Evolutionary conservation across 352 stramenopile species (phyloP).

Genomic region (Globisporangium paddicum): DNA sequence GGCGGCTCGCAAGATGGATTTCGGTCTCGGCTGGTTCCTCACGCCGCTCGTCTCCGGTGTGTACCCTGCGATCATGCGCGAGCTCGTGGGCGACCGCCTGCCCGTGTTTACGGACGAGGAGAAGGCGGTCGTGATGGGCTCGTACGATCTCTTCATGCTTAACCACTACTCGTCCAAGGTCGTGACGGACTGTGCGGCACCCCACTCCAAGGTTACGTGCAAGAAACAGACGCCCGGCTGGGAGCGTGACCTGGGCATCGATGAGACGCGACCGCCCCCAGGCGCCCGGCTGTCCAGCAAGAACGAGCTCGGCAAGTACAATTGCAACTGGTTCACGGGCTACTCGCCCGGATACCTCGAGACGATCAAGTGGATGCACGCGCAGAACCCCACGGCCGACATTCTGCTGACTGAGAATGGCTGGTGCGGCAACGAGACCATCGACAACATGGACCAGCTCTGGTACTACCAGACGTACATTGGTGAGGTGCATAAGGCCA

Average conservation of each 20-base stretch:
- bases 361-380: slow-evolving; percentile 66
- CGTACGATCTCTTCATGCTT: slow-evolving; percentile 85
- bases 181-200: slow-evolving; percentile 46
- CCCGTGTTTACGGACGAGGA: slow-evolving; percentile 84
- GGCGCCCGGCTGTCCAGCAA: slow-evolving; percentile 41
- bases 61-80: slow-evolving; percentile 90
- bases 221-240: slow-evolving; percentile 28
- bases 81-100: slow-evolving; percentile 67
- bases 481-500: slow-evolving; percentile 50
- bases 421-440: slow-evolving; percentile 49
- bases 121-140: slow-evolving; percentile 58
- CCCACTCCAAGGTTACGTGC: slow-evolving; percentile 28
- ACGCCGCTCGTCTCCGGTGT: slow-evolving; percentile 88
- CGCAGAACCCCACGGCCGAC: slow-evolving; percentile 30
- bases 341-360: slow-evolving; percentile 52
- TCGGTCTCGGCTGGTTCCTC: slow-evolving; percentile 91
- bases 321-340: slow-evolving; percentile 36
- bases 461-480: slow-evolving; percentile 55
- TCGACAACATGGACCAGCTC: slow-evolving; percentile 52
- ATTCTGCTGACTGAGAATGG: slow-evolving; percentile 69
- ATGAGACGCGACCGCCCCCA: slow-evolving; percentile 43
- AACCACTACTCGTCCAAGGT: slow-evolving; percentile 91
- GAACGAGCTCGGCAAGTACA: slow-evolving; percentile 19
- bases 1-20: slow-evolving; percentile 84
- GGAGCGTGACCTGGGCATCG: slow-evolving; percentile 42